Evolutionary conservation across 306 rosid species (phyloP).

Genomic region (cucumber (Cucumis sativus)): DNA sequence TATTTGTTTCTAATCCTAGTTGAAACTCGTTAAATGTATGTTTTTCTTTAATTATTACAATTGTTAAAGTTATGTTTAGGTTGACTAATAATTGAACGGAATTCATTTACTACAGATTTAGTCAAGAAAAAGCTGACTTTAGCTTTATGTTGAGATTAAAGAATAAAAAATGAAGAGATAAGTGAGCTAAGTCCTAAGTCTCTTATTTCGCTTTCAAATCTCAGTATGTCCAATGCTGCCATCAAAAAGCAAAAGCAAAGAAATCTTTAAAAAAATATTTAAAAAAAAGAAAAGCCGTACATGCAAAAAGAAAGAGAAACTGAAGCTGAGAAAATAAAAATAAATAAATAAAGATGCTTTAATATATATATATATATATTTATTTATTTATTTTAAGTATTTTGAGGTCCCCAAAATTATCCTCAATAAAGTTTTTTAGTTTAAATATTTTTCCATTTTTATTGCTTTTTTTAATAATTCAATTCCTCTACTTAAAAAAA

Average conservation of each 20-base stretch:
- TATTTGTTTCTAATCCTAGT: too few relatives aligned
- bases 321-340: neutral
- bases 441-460: neutral
- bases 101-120: neutral
- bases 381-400: neutral
- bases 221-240: neutral
- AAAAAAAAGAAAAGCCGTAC: slow-evolving; percentile 17
- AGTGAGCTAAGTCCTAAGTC: neutral
- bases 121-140: neutral
- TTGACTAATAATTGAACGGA: rapidly evolving
- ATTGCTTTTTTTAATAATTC: neutral
- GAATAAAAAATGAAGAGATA: neutral
- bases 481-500: neutral
- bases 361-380: neutral
- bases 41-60: too few relatives aligned
- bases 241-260: neutral
- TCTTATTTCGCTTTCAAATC: slow-evolving; percentile 2
- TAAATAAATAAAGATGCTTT: neutral
- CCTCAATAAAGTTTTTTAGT: neutral
- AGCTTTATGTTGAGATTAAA: neutral
- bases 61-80: neutral
- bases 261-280: neutral
- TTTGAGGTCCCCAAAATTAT: slow-evolving; percentile 38
- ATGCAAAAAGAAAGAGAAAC: neutral
- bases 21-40: too few relatives aligned